Conservation (phyloP, 2,329 filamentous ascomycete genomes). For the Talaromyces sp. region DNA sequence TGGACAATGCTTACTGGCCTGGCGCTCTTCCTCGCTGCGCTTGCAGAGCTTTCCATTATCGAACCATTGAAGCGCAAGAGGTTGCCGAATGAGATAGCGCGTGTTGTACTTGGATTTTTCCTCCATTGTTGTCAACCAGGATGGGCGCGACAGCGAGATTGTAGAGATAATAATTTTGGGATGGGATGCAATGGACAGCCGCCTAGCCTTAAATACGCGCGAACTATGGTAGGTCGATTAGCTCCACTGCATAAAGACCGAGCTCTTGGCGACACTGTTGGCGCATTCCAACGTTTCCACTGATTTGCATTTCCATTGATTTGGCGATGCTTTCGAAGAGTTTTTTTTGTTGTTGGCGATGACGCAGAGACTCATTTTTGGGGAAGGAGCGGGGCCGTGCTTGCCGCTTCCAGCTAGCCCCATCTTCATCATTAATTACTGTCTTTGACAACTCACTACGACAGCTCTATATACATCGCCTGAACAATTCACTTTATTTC, state of each 20-base stretch:
- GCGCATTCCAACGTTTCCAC: too few species aligned
- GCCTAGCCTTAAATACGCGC: not conserved
- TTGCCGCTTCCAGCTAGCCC: not conserved
- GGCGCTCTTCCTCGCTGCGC: slow-evolving; percentile 40
- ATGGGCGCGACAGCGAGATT: not conserved
- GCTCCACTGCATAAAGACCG: not conserved
- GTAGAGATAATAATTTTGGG: not conserved
- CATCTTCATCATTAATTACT: too few species aligned
- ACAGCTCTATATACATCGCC: not conserved
- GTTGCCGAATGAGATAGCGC: slow-evolving; percentile 26
- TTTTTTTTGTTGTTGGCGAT: not conserved
- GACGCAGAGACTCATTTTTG: not conserved
- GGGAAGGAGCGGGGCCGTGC: not conserved
- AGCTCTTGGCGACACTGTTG: not conserved
- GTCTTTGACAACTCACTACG: too few species aligned
- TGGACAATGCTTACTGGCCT: slow-evolving; percentile 26
- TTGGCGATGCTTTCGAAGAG: too few species aligned
- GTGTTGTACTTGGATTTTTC: slow-evolving; percentile 10
- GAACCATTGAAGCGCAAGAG: slow-evolving; percentile 42
- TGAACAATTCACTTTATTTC: not conserved
- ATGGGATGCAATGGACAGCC: not conserved
- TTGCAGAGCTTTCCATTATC: slow-evolving; percentile 39
- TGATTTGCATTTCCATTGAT: too few species aligned
- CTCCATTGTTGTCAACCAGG: not conserved
- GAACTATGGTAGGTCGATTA: not conserved